Base-by-base conservation (phyloP, 306 rosid species). In the Vigna mungo region DNA sequence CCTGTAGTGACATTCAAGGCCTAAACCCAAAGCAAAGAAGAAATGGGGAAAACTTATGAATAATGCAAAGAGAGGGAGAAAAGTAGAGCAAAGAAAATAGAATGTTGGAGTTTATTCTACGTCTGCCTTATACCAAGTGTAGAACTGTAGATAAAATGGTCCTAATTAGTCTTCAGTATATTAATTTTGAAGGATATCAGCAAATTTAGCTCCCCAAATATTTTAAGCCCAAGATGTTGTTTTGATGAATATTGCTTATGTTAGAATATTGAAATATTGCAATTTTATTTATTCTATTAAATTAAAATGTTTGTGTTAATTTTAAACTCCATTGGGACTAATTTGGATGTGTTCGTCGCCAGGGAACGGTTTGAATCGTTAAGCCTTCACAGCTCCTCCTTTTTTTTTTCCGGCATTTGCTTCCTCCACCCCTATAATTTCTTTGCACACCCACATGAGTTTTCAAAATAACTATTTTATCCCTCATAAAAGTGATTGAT, bases 121-220 rank as follows among this genome's bases (percentile, higher is more conserved):
- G 61, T 71, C 89, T 85, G 79, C 78, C 86, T 79, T 79, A 36
- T 17, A 59, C 64, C 65, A 68, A 78, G 78, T 79, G 80, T 85
- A 85, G 84, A 59, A 81, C 18, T 78, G 79, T 85, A 82, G 86
- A 82, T 79, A 76, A 72, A 82, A 76, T 67, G 37, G 80, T 76
- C 68, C 46, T 56, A 58, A 70, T 73, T 71, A 66, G 62, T 82
- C 68, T 74, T 82, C 27, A 71, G 69, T 82, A 27, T 65, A 46
- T 74, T 79, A 8, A 66, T 76, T 79, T 32, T 82, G 79, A 79
- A 74, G 74, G 81, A 52, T 62, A 62, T 74, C 54, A 76, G 61
- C 85, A 82, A 81, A 53, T 55, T 27, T 66, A 60, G 83, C 25
- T 72, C 41, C 49, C 64, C 67, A 60, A 73, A 81, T 78, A 69